Evolutionary conservation across 2,329 filamentous ascomycete genomes (phyloP), one percentile per base, ranked within the genome.

Genomic region (Colletotrichum somersetense): DNA sequence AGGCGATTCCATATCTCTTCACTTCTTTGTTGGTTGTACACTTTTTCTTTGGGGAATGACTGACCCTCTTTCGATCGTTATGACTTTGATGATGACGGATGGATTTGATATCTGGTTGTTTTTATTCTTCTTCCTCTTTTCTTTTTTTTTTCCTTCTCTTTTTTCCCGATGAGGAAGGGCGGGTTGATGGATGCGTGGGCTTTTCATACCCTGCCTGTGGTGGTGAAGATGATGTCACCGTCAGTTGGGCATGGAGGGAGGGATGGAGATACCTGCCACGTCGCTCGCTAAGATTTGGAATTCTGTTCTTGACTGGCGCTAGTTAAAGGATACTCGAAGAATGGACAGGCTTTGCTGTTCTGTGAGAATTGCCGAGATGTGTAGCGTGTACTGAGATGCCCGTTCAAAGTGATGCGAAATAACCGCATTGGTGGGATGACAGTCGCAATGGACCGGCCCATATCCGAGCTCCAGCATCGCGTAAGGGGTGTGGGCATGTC

Each of bases 21-120:
- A 59, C 59, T 69, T 72, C 59, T 56, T 61, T 62, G 35, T 69
- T 72, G 46, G 66, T 61, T 64, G 66, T 56, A 61, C 55, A 55
- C 53, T 63, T n/a, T 55, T 30, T 30, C 30, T 30, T 30, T 3
- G 14, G 44, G 71, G 62, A 57, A 66, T 71, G 71, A 73, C 67
- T 71, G 67, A 73, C 67, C 71, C 57, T 57, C 52, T 58, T 73
- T 71, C 71, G 57, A 73, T 73, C 71, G 61, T 66, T 71, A 73
- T 66, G 69, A 72, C 59, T 69, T 69, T 72, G 69, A 72, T 72
- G 69, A 72, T 69, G 69, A 63, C 33, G 69, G 66, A 64, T 46
- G 46, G 64, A 48, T 56, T 56, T 64, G 66, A 62, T 61, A 40
- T 59, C 40, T 35, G 69, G 46, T 46, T 40, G 40, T 69, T n/a